Base-by-base conservation (phyloP, 1,284 basidiomycete genomes). In the Tausonia pullulans region DNA sequence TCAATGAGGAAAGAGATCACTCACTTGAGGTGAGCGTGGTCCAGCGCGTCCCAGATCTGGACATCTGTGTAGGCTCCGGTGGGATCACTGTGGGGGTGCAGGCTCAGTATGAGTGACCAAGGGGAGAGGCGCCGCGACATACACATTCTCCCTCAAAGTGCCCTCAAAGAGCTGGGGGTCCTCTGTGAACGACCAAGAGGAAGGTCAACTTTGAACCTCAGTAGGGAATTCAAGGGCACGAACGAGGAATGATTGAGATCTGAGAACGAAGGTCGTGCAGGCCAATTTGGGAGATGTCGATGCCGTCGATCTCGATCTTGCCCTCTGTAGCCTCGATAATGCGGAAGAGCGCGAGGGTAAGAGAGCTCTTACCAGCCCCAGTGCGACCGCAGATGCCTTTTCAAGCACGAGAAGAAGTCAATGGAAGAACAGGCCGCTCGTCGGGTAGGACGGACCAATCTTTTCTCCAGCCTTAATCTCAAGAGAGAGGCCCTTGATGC, bases 291-390 rank as follows among this genome's bases (percentile, higher is more conserved):
- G 85, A 82, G 68, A 93, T 87, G 73, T 94, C 89, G 4, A 92
- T 80, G 5, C 84, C 87, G 73, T 97, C 91, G 60, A 96, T 87
- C 10, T 81, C 71, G 62, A 98, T 93, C 2, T 81, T 82, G 8
- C 94, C 95, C 56, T 80, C 79, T 0, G 81, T 78, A 0, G 89
- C 86, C 73, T 98, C 94, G 67, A 95, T 83, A 70, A 95, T 87
- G 2, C 75, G 71, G 70, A 78, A 77, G 7, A 78, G 71, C 4
- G 75, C 79, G 48, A 82, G 74, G 58, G 84, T 79, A 66, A 93
- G 82, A 3, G 87, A 88, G 43, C 85, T 88, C 77, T 96, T 96
- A 67, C 93, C 93, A n/a, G 90, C 88, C 1, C 94, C 92, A 0
- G 94, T 97, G 67, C 93, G 79, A 2, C 93, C 93, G 71, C 85